Conservation (phyloP, 202 grass and related monocot genomes). For the Dendrocalamus latiflorus region DNA sequence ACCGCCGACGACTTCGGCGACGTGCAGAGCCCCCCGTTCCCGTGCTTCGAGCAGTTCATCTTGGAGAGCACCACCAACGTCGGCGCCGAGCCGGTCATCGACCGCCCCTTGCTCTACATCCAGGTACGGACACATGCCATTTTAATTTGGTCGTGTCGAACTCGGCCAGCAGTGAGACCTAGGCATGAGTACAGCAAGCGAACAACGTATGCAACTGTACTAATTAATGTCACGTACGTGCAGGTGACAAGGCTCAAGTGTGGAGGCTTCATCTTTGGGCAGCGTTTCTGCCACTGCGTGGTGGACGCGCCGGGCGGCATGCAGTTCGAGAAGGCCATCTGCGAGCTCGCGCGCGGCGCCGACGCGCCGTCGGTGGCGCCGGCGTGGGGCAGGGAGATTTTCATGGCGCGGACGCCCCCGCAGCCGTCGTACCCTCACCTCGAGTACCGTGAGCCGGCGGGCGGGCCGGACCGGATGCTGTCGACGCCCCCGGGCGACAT, state of each 20-base stretch:
- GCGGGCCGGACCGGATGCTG: conserved; percentile 28
- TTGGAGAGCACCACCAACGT: conserved; percentile 27
- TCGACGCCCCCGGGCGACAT: not conserved
- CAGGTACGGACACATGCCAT: conserved; percentile 28
- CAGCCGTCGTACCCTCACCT: conserved; percentile 37
- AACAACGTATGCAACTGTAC: not conserved
- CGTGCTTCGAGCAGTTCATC: conserved; percentile 52
- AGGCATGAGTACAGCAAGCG: not conserved
- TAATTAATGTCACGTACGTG: not conserved
- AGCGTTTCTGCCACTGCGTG: conserved; percentile 46
- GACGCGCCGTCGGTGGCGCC: conserved; percentile 23
- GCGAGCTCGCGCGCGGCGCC: conserved; percentile 52
- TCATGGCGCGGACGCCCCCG: conserved; percentile 43
- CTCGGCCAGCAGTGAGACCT: not conserved
- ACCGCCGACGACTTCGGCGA: conserved; percentile 44
- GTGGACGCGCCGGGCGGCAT: conserved; percentile 45
- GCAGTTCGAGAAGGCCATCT: conserved; percentile 53
- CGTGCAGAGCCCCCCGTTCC: conserved; percentile 50
- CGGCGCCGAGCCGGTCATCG: conserved; percentile 25
- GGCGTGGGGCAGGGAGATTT: conserved; percentile 52
- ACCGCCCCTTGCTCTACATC: conserved; percentile 48
- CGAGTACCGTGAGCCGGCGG: conserved; percentile 48
- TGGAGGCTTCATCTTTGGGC: conserved; percentile 55
- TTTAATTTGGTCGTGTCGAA: not conserved
- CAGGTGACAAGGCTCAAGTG: conserved; percentile 62